phyloP scores from a whole-genome alignment of 352 stramenopile species.

The Phytophthora litchii region DNA sequence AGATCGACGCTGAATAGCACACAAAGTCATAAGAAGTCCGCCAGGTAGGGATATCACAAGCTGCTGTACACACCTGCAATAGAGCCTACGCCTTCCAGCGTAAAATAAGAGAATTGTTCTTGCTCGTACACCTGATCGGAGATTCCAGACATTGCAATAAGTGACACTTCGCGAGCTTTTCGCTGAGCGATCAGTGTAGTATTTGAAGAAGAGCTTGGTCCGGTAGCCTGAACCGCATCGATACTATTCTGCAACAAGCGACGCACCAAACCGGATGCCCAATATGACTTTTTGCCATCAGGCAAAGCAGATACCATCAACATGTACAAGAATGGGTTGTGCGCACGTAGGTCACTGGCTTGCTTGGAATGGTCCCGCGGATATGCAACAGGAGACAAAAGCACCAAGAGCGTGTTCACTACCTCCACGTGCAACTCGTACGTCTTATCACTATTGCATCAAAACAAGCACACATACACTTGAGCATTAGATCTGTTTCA shows the following conservation, averaged over 20 bases:
- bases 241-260: slow-evolving; percentile 71
- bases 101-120: slow-evolving; percentile 74
- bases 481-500: slow-evolving; percentile 1
- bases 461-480: neutral
- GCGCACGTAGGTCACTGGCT: slow-evolving; percentile 41
- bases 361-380: slow-evolving; percentile 59
- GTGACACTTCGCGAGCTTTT: slow-evolving; percentile 57
- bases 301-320: slow-evolving; percentile 47
- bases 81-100: slow-evolving; percentile 65
- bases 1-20: slow-evolving; percentile 52
- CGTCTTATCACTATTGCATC: slow-evolving; percentile 34
- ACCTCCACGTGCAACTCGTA: slow-evolving; percentile 83
- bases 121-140: slow-evolving; percentile 50
- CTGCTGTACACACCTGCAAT: slow-evolving; percentile 53
- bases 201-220: slow-evolving; percentile 34
- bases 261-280: slow-evolving; percentile 53
- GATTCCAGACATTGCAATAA: slow-evolving; percentile 65
- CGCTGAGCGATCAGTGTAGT: slow-evolving; percentile 42
- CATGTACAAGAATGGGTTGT: slow-evolving; percentile 77
- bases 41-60: neutral
- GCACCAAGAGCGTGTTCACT: slow-evolving; percentile 72
- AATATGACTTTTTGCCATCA: slow-evolving; percentile 51
- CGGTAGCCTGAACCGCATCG: slow-evolving; percentile 49
- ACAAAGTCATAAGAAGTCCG: slow-evolving; percentile 4
- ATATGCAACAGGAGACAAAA: slow-evolving; percentile 71